Base-by-base conservation (phyloP, 2,329 filamentous ascomycete species). In the Phyllosticta citrichinensis region DNA sequence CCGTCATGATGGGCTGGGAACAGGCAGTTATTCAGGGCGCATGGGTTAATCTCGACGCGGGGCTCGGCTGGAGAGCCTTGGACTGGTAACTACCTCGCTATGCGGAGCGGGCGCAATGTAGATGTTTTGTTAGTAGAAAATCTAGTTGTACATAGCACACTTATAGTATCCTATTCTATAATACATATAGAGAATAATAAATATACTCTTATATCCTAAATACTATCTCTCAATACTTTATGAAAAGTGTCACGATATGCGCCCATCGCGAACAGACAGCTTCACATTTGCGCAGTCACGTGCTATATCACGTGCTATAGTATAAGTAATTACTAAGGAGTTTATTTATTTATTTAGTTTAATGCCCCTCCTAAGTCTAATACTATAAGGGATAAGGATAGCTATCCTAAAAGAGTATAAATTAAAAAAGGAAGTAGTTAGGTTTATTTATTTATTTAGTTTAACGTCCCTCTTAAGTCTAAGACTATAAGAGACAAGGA, bases 1-100 rank as follows among this genome's bases (percentile, higher is more conserved):
- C 83, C 2, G 89, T 96, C 51, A 91, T 95, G 86, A 85, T 94
- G 84, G 91, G 91, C 0, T 92, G 89, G 88, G 87, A 92, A 47
- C 65, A 65, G 25, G 71, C 68, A 52, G 64, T 73, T 56, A 77
- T 27, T 47, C 47, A 54, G 20, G 59, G 47, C 3, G 25, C 54
- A 9, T 61, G 59, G 59, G 52, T 22, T 5, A 61, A 61, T 52
- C 19, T 61, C 8, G 72, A 74, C 66, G 73, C 72, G 2, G 63
- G 66, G 51, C 74, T 74, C 66, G 69, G 73, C 10, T 74, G 73
- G 73, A 73, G 65, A 64, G 71, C 72, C 1, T 69, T 74, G 47
- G 65, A 69, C 33, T 74, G 71, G 72, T 74, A 58, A 56, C 20
- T 25, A 60, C 40, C 35, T 11, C 33, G 55, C 27, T 1, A 17